Conservation (phyloP, 129 eudicot species). For the Scalesia atractyloides region DNA sequence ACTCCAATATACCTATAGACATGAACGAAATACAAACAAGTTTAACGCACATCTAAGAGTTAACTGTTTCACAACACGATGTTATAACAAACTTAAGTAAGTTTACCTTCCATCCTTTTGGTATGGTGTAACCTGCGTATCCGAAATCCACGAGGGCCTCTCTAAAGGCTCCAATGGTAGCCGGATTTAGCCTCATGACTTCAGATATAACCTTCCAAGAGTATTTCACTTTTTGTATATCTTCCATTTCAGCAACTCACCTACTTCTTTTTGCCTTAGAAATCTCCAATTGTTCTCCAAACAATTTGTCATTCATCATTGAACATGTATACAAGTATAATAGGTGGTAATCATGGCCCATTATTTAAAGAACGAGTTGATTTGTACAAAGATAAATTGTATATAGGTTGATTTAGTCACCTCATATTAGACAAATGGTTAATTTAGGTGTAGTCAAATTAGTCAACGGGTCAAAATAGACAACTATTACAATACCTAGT, state of each 20-base stretch:
- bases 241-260: slow-evolving; percentile 51
- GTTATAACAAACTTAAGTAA: neutral
- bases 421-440: too few relatives aligned
- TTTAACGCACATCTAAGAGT: neutral
- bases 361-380: too few relatives aligned
- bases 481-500: too few relatives aligned
- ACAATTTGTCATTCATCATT: neutral
- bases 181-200: slow-evolving; percentile 45
- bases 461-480: too few relatives aligned
- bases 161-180: slow-evolving; percentile 45
- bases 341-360: too few relatives aligned
- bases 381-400: too few relatives aligned
- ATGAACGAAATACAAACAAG: neutral
- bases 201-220: slow-evolving; percentile 68
- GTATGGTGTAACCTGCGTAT: slow-evolving; percentile 61
- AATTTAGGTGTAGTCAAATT: too few relatives aligned
- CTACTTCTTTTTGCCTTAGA: slow-evolving; percentile 42
- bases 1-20: too few relatives aligned
- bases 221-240: slow-evolving; percentile 71
- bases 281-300: slow-evolving; percentile 53
- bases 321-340: neutral
- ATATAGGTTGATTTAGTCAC: too few relatives aligned
- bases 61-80: neutral
- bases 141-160: slow-evolving; percentile 59
- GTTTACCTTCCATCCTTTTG: slow-evolving; percentile 76